phyloP scores from a whole-genome alignment of 495 filamentous ascomycete species.

The Cryomyces minteri region DNA sequence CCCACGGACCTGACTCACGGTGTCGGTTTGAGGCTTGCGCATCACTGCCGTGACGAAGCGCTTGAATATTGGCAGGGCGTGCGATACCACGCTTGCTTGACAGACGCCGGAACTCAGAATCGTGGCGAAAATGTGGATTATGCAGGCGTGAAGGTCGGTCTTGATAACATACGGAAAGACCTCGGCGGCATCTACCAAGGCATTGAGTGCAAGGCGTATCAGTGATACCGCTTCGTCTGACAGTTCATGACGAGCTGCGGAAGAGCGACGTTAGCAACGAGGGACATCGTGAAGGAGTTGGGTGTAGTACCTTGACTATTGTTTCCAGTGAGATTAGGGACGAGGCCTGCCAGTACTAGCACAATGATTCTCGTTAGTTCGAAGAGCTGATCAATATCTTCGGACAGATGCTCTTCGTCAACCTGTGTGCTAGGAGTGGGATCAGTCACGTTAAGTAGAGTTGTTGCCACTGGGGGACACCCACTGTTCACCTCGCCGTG shows the following conservation, averaged over 20 bases:
- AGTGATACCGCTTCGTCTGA: slow-evolving; percentile 70
- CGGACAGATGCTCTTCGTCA: slow-evolving; percentile 52
- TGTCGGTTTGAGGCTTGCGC: slow-evolving; percentile 38
- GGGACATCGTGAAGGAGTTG: not conserved
- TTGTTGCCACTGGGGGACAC: slow-evolving; percentile 23
- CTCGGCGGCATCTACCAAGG: slow-evolving; percentile 81
- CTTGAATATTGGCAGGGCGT: slow-evolving; percentile 79
- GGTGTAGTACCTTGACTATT: slow-evolving; percentile 22
- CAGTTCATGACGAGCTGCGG: slow-evolving; percentile 43
- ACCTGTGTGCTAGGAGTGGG: slow-evolving; percentile 10
- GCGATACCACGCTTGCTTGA: slow-evolving; percentile 74
- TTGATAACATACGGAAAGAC: slow-evolving; percentile 95
- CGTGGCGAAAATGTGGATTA: slow-evolving; percentile 88
- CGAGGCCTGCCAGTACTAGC: slow-evolving; percentile 64
- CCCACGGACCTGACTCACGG: slow-evolving; percentile 40
- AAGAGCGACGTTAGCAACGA: no score
- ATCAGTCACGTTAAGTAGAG: slow-evolving; percentile 1
- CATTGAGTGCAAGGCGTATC: slow-evolving; percentile 60
- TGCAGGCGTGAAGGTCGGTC: slow-evolving; percentile 89
- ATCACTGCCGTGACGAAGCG: slow-evolving; percentile 43
- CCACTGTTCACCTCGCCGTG: slow-evolving; percentile 43
- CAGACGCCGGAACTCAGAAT: slow-evolving; percentile 76
- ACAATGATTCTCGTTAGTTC: slow-evolving; percentile 92
- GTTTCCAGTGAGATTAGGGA: slow-evolving; percentile 71
- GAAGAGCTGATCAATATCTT: slow-evolving; percentile 96